Percentiles rank a stretch among this genome's conserved stretches.
These are phyloP conservation scores for Sextonia rubra DNA, from an alignment of 164 flowering plant genomes.

Conservation along the genomic window DNA sequence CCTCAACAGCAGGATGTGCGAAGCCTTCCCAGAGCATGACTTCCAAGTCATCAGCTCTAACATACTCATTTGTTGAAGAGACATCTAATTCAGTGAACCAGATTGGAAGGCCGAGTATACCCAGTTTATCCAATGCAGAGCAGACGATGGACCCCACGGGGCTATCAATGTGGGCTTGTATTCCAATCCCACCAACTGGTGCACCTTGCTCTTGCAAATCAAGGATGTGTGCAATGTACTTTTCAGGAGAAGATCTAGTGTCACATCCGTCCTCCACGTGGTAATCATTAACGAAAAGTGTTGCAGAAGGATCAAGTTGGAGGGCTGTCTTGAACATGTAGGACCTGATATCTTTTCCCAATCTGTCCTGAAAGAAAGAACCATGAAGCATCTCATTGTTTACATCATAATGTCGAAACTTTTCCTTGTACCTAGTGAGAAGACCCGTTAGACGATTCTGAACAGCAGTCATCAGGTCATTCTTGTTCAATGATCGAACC, in stretches of 20 bases:
- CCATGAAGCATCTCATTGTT: conserved; percentile 97
- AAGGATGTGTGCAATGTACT: conserved; percentile 69
- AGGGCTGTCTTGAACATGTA: conserved; percentile 80
- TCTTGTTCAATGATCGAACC: conserved; percentile 50
- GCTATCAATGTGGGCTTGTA: conserved; percentile 83
- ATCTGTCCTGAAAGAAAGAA: conserved; percentile 69
- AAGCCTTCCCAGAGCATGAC: conserved; percentile 87
- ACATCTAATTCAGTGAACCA: conserved; percentile 98
- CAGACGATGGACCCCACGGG: conserved; percentile 82
- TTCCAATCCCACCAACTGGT: conserved; percentile 84
- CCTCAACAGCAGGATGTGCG: conserved; percentile 92
- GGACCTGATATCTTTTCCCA: conserved; percentile 71
- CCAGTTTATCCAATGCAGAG: conserved; percentile 73
- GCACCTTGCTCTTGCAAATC: conserved; percentile 82
- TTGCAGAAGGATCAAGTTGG: conserved; percentile 70
- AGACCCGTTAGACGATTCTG: conserved; percentile 75
- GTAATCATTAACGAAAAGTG: conserved; percentile 84
- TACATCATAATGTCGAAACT: conserved; percentile 87
- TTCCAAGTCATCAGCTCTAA: conserved; percentile 91
- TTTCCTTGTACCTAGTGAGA: conserved; percentile 76
- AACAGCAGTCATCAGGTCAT: conserved; percentile 61
- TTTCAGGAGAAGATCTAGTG: conserved; percentile 69
- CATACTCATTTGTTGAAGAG: conserved; percentile 66
- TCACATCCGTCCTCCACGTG: conserved; percentile 88
- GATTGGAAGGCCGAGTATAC: conserved; percentile 80